Evolutionary conservation across 495 filamentous ascomycete species (phyloP).

Genomic region (Neurospora hispaniola): DNA sequence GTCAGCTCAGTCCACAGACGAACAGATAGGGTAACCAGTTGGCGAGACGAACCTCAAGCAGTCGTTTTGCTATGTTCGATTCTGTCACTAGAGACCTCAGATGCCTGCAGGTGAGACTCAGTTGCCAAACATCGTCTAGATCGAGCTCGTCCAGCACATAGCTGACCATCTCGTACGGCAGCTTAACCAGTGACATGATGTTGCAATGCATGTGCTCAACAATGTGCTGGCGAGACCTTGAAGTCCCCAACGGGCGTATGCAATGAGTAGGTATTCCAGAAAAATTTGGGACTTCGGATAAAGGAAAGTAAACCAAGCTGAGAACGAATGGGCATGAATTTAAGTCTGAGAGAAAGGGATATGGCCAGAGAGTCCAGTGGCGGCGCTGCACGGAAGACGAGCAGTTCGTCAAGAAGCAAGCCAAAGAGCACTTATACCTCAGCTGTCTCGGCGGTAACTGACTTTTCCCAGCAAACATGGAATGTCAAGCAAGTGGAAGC

Average conservation of each 20-base stretch:
- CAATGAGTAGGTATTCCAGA: background rate
- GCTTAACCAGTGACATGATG: constrained; percentile 17
- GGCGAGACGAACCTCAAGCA: constrained; percentile 41
- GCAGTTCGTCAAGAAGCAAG: background rate
- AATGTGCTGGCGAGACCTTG: background rate
- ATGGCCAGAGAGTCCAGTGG: background rate
- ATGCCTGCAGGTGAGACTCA: constrained; percentile 40
- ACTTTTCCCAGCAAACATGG: background rate
- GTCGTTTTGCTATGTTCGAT: constrained; percentile 49
- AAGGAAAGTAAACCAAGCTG: background rate
- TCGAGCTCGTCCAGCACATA: constrained; percentile 46
- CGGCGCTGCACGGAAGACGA: background rate
- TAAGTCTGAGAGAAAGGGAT: too few species aligned
- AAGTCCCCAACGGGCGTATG: background rate
- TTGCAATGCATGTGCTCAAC: background rate
- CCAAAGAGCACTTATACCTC: background rate
- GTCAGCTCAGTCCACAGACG: background rate
- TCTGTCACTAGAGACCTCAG: constrained; percentile 46
- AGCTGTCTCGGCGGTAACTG: background rate
- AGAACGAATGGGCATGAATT: too few species aligned
- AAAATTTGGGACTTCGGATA: rapidly evolving
- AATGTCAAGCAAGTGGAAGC: background rate
- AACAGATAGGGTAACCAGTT: background rate
- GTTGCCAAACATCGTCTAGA: constrained; percentile 39
- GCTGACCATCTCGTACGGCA: constrained; percentile 57